Evolutionary conservation across 352 stramenopile species (phyloP).

Genomic region (Phytopythium helicoides): DNA sequence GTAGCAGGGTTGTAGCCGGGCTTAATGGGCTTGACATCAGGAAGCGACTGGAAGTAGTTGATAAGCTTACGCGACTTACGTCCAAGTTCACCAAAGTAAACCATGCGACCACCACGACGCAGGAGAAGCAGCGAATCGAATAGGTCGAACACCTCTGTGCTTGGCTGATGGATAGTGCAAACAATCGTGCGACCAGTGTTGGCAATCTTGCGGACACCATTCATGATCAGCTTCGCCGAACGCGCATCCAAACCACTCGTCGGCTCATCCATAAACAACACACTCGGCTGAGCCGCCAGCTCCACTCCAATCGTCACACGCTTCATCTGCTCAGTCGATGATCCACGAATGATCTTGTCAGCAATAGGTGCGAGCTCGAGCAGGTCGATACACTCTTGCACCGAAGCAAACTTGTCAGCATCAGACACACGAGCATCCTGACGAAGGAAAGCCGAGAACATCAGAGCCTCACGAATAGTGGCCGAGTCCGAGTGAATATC

Average conservation of each 20-base stretch:
- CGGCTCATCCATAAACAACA: slow-evolving; percentile 67
- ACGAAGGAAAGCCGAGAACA: slow-evolving; percentile 83
- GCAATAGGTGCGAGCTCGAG: slow-evolving; percentile 18
- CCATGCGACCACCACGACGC: slow-evolving; percentile 61
- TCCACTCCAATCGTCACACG: slow-evolving; percentile 46
- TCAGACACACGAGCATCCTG: slow-evolving; percentile 26
- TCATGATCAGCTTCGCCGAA: slow-evolving; percentile 60
- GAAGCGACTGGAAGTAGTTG: slow-evolving; percentile 64
- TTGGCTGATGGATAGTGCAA: slow-evolving; percentile 87
- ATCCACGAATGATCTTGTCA: too few species aligned
- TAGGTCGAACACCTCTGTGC: slow-evolving; percentile 64
- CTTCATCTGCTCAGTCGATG: slow-evolving; percentile 44
- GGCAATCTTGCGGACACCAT: slow-evolving; percentile 70
- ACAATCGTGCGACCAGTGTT: slow-evolving; percentile 66
- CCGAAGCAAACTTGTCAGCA: slow-evolving; percentile 26
- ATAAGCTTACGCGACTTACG: slow-evolving; percentile 46
- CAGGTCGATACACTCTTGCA: slow-evolving; percentile 28
- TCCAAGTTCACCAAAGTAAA: slow-evolving; percentile 79
- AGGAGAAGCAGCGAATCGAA: slow-evolving; percentile 79
- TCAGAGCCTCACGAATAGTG: slow-evolving; percentile 84
- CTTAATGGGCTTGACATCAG: slow-evolving; percentile 47
- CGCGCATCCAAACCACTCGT: slow-evolving; percentile 75
- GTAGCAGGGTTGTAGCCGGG: slow-evolving; percentile 49
- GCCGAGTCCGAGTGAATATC: slow-evolving; percentile 86
- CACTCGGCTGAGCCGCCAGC: slow-evolving; percentile 69